phyloP scores from a whole-genome alignment of 345 rosid genomes.

The Geranium brycei region DNA sequence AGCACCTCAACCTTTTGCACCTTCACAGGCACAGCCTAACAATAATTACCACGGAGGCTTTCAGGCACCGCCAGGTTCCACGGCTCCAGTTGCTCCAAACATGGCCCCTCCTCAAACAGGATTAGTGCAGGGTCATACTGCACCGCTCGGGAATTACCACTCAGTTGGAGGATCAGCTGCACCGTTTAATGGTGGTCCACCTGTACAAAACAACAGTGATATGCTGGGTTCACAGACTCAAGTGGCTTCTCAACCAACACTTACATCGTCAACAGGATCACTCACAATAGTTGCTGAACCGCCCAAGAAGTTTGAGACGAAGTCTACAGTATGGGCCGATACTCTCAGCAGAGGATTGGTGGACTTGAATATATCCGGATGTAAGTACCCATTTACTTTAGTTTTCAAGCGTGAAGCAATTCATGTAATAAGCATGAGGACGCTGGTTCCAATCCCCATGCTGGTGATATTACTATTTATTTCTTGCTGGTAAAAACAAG shows the following conservation, averaged over 20 bases:
- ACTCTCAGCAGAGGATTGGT: constrained; percentile 90
- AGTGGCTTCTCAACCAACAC: constrained; percentile 30
- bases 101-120: constrained; percentile 34
- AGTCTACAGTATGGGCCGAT: constrained; percentile 89
- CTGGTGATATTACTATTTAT: too few species aligned
- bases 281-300: constrained; percentile 57
- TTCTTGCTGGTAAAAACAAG: too few species aligned
- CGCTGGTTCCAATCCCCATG: too few species aligned
- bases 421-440: too few species aligned
- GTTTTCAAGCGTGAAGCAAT: neutral
- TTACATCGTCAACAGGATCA: constrained; percentile 46
- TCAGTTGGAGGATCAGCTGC: constrained; percentile 2
- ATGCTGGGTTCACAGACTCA: constrained; percentile 24
- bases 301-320: constrained; percentile 71
- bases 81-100: constrained; percentile 8
- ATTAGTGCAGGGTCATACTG: constrained; percentile 22
- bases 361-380: constrained; percentile 85
- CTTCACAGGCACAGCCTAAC: constrained; percentile 25
- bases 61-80: constrained; percentile 13
- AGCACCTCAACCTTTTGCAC: constrained; percentile 31
- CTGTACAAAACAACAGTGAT: constrained; percentile 13
- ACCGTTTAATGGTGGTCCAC: constrained; percentile 17
- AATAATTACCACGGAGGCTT: constrained; percentile 13
- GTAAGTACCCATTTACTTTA: constrained; percentile 32
- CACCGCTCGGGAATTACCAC: constrained; percentile 21